Conservation (phyloP, 2,329 filamentous ascomycete genomes). For the Neophaeococcomyces aloes region DNA sequence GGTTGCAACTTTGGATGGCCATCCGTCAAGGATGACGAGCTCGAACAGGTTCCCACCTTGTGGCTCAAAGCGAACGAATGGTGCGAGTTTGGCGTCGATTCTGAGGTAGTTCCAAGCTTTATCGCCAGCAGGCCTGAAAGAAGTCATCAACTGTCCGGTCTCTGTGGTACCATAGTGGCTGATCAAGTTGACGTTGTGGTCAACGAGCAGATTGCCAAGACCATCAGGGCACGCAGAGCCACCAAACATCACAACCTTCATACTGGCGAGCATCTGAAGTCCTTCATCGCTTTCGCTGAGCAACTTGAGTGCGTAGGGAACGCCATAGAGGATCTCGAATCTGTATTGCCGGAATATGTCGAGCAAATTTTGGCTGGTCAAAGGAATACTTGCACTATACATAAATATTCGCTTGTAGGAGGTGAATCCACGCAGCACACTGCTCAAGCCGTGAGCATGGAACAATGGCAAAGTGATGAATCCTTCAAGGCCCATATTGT, state of each 20-base stretch:
- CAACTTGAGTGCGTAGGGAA: conserved; percentile 54
- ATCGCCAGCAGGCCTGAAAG: conserved; percentile 43
- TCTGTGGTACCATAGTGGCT: conserved; percentile 50
- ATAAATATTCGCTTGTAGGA: conserved; percentile 41
- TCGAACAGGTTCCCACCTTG: conserved; percentile 29
- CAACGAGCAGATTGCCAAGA: conserved; percentile 44
- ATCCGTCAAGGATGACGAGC: conserved; percentile 28
- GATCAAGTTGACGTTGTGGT: conserved; percentile 45
- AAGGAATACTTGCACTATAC: conserved; percentile 45
- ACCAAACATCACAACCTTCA: conserved; percentile 47
- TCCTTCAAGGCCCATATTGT: conserved; percentile 37
- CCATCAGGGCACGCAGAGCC: conserved; percentile 51
- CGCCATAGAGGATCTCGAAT: conserved; percentile 48
- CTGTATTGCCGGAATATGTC: conserved; percentile 32
- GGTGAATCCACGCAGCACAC: conserved; percentile 43
- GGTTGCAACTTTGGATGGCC: conserved; percentile 30
- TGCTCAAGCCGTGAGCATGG: conserved; percentile 49
- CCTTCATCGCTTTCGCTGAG: conserved; percentile 50
- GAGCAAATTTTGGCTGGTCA: conserved; percentile 41
- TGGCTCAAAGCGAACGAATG: conserved; percentile 34
- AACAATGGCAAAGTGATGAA: conserved; percentile 50
- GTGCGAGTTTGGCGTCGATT: conserved; percentile 29
- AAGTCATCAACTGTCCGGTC: conserved; percentile 52
- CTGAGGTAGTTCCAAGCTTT: conserved; percentile 53
- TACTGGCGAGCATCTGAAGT: conserved; percentile 35